A percentile compares a stretch with the other conserved stretches of the same genome.
Conservation (phyloP, 495 filamentous ascomycete genomes). For the Penicillium canescens region DNA sequence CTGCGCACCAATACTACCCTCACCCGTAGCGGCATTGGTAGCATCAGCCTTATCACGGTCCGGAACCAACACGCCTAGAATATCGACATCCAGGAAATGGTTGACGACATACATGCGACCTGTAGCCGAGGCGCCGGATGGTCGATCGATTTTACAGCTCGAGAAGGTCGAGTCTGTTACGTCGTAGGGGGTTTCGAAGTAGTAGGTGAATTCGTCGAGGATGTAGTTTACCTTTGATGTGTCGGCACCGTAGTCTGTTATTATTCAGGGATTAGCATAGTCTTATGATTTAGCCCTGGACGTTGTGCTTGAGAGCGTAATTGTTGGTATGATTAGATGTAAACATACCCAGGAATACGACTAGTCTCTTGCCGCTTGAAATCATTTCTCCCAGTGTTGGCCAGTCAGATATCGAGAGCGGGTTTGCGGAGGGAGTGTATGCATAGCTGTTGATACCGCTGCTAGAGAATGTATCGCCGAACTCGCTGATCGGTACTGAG, state of each 20-base stretch:
- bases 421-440: constrained; percentile 47
- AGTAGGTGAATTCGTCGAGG: constrained; percentile 66
- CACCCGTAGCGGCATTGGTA: constrained; percentile 56
- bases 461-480: constrained; percentile 53
- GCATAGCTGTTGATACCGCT: constrained; percentile 60
- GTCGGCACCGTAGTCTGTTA: constrained; percentile 49
- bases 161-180: constrained; percentile 49
- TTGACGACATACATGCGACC: constrained; percentile 59
- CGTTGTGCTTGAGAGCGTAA: background rate
- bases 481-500: constrained; percentile 44
- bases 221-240: constrained; percentile 56
- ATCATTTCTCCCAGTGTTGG: constrained; percentile 67
- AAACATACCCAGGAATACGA: constrained; percentile 58
- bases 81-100: constrained; percentile 44
- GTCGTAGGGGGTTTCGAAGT: constrained; percentile 72
- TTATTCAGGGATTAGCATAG: background rate
- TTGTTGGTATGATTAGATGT: no score
- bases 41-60: constrained; percentile 49
- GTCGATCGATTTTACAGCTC: constrained; percentile 64
- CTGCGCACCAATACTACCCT: constrained; percentile 61
- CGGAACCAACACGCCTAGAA: constrained; percentile 54
- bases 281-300: background rate
- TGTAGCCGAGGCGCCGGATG: constrained; percentile 42
- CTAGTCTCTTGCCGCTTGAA: constrained; percentile 54
- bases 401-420: constrained; percentile 49